Evolutionary conservation across 1,284 basidiomycete species (phyloP).

Genomic region (Phellinidium pouzarii): DNA sequence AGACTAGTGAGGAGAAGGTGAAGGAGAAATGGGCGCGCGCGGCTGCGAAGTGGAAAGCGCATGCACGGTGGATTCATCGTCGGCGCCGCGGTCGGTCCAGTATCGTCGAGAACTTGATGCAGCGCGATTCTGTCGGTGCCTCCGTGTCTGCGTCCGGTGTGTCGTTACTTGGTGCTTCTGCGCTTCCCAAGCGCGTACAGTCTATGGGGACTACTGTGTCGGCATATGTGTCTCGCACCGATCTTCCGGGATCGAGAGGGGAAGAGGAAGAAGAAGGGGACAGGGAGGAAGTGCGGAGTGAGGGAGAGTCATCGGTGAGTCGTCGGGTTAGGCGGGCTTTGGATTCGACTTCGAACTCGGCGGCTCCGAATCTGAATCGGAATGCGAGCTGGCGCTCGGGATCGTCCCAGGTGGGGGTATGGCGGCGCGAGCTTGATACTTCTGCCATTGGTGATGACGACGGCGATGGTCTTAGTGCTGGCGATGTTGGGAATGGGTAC

Average conservation of each 20-base stretch:
- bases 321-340: neutral
- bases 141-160: conserved; percentile 9
- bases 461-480: no score
- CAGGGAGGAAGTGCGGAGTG: neutral
- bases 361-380: neutral
- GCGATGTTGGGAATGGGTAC: neutral
- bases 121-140: neutral
- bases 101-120: conserved; percentile 3
- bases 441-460: neutral
- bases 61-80: conserved; percentile 47
- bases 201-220: no score
- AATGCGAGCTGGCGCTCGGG: neutral
- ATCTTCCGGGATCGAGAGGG: neutral
- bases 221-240: neutral
- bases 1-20: conserved; percentile 29
- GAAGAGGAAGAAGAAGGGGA: neutral
- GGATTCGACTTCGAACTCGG: neutral
- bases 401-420: no score
- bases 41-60: conserved; percentile 57
- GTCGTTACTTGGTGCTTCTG: neutral
- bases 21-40: conserved; percentile 56
- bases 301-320: neutral
- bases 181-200: no score
- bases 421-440: neutral
- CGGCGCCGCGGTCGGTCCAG: conserved; percentile 34